These are phyloP conservation scores for Albizia julibrissin DNA, from an alignment of 306 rosid genomes.

Conservation along the genomic window DNA sequence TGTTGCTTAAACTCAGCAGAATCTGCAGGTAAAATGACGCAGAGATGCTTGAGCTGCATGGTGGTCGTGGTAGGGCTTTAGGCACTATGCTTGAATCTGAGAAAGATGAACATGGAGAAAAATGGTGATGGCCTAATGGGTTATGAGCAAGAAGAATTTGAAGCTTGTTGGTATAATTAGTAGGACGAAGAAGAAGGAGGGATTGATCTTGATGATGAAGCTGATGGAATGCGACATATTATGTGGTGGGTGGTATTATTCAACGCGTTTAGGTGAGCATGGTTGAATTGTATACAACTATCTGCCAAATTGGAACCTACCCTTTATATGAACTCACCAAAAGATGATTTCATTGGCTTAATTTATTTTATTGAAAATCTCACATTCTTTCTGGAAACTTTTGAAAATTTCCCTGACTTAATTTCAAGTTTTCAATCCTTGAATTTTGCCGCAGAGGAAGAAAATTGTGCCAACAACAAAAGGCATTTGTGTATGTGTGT, in stretches of 20 bases:
- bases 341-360: neutral
- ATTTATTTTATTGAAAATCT: neutral
- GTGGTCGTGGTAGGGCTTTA: neutral
- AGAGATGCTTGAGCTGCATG: constrained; percentile 60
- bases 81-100: neutral
- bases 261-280: constrained; percentile 58
- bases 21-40: constrained; percentile 64
- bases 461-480: neutral
- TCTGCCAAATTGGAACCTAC: constrained; percentile 51
- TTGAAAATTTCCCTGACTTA: neutral
- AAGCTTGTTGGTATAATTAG: constrained; percentile 22
- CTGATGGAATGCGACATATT: neutral
- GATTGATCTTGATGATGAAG: neutral
- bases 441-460: neutral
- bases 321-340: constrained; percentile 24
- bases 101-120: constrained; percentile 34
- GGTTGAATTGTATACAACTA: constrained; percentile 49
- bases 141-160: constrained; percentile 6
- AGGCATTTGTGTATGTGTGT: neutral
- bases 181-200: neutral
- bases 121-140: constrained; percentile 26
- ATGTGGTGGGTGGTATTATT: constrained; percentile 30
- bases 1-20: constrained; percentile 47
- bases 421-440: neutral
- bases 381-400: constrained; percentile 10